A percentile compares a stretch with the other conserved stretches of the same genome.
These are phyloP conservation scores for Glebionis coronaria DNA, from an alignment of 129 eudicot species.

Conservation along the genomic window DNA sequence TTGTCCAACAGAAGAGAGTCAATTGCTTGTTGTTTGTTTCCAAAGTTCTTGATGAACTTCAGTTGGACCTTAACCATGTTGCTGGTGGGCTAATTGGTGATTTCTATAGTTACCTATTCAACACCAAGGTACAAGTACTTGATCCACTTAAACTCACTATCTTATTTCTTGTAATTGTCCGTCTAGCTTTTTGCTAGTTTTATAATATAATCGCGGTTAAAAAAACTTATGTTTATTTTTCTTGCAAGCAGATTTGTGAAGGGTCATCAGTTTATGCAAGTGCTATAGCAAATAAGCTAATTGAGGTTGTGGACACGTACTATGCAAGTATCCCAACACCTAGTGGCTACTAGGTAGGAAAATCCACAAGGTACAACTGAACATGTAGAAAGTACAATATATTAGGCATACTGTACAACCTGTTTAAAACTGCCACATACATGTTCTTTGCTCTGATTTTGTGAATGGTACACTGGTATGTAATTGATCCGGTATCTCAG, in stretches of 20 bases:
- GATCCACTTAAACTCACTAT: neutral
- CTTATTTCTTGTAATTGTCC: too few species aligned
- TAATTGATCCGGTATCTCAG: neutral
- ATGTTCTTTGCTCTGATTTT: neutral
- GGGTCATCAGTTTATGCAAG: conserved; percentile 89
- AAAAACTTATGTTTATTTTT: neutral
- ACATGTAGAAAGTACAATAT: neutral
- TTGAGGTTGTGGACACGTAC: conserved; percentile 80
- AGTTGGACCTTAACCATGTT: conserved; percentile 90
- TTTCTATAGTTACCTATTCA: conserved; percentile 77
- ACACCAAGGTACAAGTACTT: conserved; percentile 65
- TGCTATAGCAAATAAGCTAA: conserved; percentile 87
- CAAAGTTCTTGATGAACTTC: conserved; percentile 88
- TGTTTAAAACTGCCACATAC: neutral
- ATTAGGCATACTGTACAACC: conserved; percentile 2
- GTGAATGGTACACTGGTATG: neutral
- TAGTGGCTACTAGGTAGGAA: conserved; percentile 43
- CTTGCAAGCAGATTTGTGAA: conserved; percentile 64
- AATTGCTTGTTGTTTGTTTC: conserved; percentile 72
- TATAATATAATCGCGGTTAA: too few species aligned
- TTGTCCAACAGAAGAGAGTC: conserved; percentile 84
- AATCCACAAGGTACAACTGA: conserved; percentile 10
- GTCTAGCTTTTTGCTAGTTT: too few species aligned
- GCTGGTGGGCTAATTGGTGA: conserved; percentile 97
- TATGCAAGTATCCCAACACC: conserved; percentile 61